phyloP scores from a whole-genome alignment of 306 rosid genomes.

The Prunus mume region DNA sequence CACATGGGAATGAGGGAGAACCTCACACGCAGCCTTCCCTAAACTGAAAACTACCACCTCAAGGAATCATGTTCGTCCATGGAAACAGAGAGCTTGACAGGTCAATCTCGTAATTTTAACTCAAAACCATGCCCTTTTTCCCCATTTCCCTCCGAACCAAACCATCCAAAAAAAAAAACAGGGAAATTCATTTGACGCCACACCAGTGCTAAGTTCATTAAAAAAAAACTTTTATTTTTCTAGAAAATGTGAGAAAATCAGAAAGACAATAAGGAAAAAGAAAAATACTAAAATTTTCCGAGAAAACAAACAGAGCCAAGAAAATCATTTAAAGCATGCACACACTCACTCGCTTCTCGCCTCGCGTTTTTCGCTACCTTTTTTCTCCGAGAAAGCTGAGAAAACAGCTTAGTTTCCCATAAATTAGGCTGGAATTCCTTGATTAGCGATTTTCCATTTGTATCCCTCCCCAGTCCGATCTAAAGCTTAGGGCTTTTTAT shows the following conservation, averaged over 20 bases:
- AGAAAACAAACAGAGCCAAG: not conserved
- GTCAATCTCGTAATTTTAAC: conserved; percentile 8
- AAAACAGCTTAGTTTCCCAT: not conserved
- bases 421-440: not conserved
- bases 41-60: conserved; percentile 7
- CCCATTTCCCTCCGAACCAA: not conserved
- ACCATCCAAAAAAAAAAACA: not conserved
- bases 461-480: conserved; percentile 8
- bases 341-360: not conserved
- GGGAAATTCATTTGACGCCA: not conserved
- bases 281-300: not conserved
- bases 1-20: not conserved
- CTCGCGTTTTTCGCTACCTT: not conserved
- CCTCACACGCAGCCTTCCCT: conserved; percentile 20
- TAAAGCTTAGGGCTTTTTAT: not conserved
- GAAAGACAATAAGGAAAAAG: not conserved
- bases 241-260: conserved; percentile 7
- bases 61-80: conserved; percentile 1
- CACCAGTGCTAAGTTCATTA: too few species aligned
- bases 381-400: not conserved
- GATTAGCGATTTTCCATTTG: conserved; percentile 3
- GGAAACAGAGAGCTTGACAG: not conserved
- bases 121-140: conserved; percentile 12
- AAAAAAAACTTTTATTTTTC: not conserved
- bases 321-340: conserved; percentile 2